Evolutionary conservation across 169 alveolate species (phyloP), one percentile per base, ranked within the genome.

Genomic region (Eimeria maxima): DNA sequence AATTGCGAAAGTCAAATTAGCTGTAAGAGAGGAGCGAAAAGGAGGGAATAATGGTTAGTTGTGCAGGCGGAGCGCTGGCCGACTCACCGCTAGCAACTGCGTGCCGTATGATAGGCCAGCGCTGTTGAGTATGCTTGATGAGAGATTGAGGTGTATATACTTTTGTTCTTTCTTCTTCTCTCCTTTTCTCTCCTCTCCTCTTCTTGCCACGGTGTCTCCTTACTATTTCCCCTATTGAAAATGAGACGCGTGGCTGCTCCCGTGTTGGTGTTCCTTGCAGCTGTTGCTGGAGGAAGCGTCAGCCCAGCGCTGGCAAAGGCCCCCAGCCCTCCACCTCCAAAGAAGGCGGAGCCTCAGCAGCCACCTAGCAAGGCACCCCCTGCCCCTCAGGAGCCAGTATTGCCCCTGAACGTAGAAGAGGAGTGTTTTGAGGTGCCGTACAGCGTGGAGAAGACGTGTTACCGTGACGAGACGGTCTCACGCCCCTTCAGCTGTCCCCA

Each of bases 381-480:
- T 27, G 13, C 60, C 11, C 67, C 67, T 27, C 63, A 22, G 50
- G 73, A 47, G 67, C 73, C 71, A 22, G 73, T 65, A 10, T 81
- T 74, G 6, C 95, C 95, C 18, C 29, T 92, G 4, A 78, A 57
- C 50, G 45, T 83, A 44, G 96, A 71, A 18, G 81, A 81, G 71
- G 95, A 94, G 63, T 94, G 96, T 60, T 94, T 94, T 44, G 95
- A 47, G 10, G 96, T 94, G 24, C 96, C 96, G 11, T 94, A 65
- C 38, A 80, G 94, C 13, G 94, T 94, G 29, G 92, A 94, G 29
- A 81, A 94, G 81, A 94, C 96, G 24, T 94, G 96, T 78, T 94
- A 83, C 60, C 20, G 71, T 47, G 95, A 94, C n/a, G 96, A 86
- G 29, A 57, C 42, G 4, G 90, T 94, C 22, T 87, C 94, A 7